Conservation (phyloP, 2,329 filamentous ascomycete genomes). For the Aureobasidium subglaciale region DNA sequence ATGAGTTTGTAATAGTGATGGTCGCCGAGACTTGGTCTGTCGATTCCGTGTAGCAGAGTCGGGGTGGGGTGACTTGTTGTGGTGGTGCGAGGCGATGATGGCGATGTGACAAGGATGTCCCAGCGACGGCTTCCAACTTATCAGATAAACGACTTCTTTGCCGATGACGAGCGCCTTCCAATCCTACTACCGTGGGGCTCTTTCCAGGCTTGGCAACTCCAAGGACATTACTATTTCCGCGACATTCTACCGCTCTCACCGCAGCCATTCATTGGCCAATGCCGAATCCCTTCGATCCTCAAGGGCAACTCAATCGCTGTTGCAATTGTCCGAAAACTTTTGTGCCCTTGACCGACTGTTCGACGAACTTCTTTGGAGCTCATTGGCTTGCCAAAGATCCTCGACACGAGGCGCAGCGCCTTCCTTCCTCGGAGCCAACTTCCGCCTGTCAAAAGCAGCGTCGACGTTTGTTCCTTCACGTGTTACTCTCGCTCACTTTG, state of each 20-base stretch:
- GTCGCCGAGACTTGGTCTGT: not conserved
- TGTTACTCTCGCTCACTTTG: not conserved
- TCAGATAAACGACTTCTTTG: conserved; percentile 11
- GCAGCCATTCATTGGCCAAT: not conserved
- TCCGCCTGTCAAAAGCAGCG: not conserved
- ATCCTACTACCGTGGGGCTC: not conserved
- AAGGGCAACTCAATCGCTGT: not conserved
- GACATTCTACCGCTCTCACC: conserved; percentile 1
- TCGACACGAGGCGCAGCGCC: not conserved
- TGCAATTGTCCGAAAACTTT: no score
- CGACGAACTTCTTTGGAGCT: not conserved
- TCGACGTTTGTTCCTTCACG: not conserved
- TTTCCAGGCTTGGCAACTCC: not conserved
- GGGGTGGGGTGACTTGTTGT: not conserved
- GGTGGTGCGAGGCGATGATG: not conserved
- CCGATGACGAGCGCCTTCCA: conserved; percentile 6
- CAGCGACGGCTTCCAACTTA: not conserved
- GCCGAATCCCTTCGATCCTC: not conserved
- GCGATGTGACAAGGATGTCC: not conserved
- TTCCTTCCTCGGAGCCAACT: not conserved
- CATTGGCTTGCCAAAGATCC: not conserved
- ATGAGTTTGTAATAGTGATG: not conserved
- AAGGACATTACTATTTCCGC: not conserved
- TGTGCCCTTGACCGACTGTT: not conserved
- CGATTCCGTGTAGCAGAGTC: not conserved